Base-by-base conservation (phyloP, 2,329 filamentous ascomycete genomes). In the Intubia oerlemansii region DNA sequence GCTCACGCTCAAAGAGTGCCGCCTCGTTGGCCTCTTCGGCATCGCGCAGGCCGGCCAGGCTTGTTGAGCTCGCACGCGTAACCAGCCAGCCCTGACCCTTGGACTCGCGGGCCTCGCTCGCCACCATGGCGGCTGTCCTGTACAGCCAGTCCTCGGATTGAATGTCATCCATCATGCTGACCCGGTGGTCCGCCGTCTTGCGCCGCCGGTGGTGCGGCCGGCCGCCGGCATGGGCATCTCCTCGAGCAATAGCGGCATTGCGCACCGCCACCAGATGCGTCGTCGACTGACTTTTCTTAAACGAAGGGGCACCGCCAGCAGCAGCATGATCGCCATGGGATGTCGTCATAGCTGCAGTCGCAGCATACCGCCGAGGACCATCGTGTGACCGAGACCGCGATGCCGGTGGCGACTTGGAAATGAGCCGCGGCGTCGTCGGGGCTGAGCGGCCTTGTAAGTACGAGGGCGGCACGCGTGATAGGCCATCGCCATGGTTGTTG, bases 41-140 rank as follows among this genome's bases (percentile, higher is more conserved):
- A 19, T 64, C 57, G 7, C 49, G 52, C 42, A 59, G 46, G 15
- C 55, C 62, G 1, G 57, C 50, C 12, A 75, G 53, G 41, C 62
- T 71, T 7, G 67, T 75, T 2, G 68, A 72, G 43, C 66, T 72
- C 31, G 62, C 65, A 26, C 67, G 57, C 15, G 67, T 66, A n/a
- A 65, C 53, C 13, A 78, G 58, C 72, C 72, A 78, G 10, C 62
- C 52, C 46, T 77, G 70, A 10, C 72, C 72, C 47, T 76, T 76
- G 41, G 55, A 69, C 42, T 77, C 71, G 32, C 70, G 55, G 12
- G 68, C 56, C 42, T 70, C 66, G 29, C 58, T 60, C 32, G 62
- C 62, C 39, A 77, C 62, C 26, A 71, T 43, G 6, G 66, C 66
- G 26, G 69, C 70, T 1, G 68, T 61, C 17, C 69, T 59, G 15